Conservation (phyloP, 192 early-diverging fungal genomes). For the Linnemannia elongata region DNA sequence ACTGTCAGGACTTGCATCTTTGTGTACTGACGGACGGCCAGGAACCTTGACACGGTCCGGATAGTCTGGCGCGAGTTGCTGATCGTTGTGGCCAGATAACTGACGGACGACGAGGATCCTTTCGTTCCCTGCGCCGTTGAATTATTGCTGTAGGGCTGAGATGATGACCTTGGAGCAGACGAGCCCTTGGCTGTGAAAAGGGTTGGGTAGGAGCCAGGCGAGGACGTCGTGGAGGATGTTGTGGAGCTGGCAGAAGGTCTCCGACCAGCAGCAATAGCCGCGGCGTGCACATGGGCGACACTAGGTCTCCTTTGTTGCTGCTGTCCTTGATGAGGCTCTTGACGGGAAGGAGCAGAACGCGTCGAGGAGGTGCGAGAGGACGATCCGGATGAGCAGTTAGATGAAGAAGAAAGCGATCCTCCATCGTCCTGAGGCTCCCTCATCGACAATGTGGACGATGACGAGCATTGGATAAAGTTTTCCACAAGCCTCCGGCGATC, state of each 20-base stretch:
- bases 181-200: constrained; percentile 29
- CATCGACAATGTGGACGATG: constrained; percentile 34
- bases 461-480: constrained; percentile 58
- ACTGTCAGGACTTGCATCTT: constrained; percentile 61
- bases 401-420: constrained; percentile 44
- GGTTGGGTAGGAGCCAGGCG: constrained; percentile 49
- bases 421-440: constrained; percentile 39
- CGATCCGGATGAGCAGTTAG: constrained; percentile 25
- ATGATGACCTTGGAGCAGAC: constrained; percentile 2
- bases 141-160: neutral
- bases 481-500: constrained; percentile 57
- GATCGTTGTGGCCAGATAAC: constrained; percentile 28
- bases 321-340: constrained; percentile 7
- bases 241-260: constrained; percentile 39
- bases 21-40: constrained; percentile 53
- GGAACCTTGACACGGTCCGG: constrained; percentile 33
- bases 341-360: constrained; percentile 10
- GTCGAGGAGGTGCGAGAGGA: constrained; percentile 25
- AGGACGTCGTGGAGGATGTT: constrained; percentile 23
- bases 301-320: neutral
- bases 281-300: constrained; percentile 31
- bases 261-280: constrained; percentile 23
- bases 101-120: neutral
- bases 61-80: constrained; percentile 39
- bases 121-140: neutral